Base-by-base conservation (phyloP, 2,329 filamentous ascomycete species). In the Kalmusia sp. region DNA sequence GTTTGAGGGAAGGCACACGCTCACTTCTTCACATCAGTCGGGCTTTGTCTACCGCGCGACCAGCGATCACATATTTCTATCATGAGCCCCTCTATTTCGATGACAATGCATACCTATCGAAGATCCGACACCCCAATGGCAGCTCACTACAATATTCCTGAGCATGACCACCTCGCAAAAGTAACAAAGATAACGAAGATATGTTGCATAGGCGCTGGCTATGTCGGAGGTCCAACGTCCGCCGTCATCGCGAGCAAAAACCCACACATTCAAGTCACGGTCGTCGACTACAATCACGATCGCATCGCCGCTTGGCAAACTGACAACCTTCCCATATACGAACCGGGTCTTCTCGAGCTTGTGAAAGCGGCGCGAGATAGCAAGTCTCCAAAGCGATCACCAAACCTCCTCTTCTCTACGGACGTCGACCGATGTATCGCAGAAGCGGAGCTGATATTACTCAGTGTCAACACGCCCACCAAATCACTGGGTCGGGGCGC, bases 381-480 rank as follows among this genome's bases (percentile, higher is more conserved):
- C 12, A 63, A 68, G 12, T 56, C 46, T 17, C 9, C 54, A 5
- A 69, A 62, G 35, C 82, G 86, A 34, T 66, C 76, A 46, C 82
- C 85, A 11, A 93, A 93, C 72, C 79, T 93, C 15, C 82, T 87
- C 77, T 93, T 93, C 76, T 88, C 88, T 3, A 89, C 85, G 17
- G 82, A 91, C 48, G 80, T 90, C 8, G 80, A 81, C 17, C 78
- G 75, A 57, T 80, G 79, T 54, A 88, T 93, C 54, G 72, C 79
- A 21, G 84, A 86, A 57, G 89, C 90, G 11, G 89, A 93, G 67
- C 76, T 93, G 38, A 83, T 93, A 51, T 84, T 93, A 54, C 83
- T 93, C 50, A 85, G 88, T 12, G 90, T 93, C 62, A 91, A 92
- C 71, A 93, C 90, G 0, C 90, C 90, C 2, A 92, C 90, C 37